Conservation (phyloP, 805 yeast species). For the Cyberlindnera nakhonratchasimensis region DNA sequence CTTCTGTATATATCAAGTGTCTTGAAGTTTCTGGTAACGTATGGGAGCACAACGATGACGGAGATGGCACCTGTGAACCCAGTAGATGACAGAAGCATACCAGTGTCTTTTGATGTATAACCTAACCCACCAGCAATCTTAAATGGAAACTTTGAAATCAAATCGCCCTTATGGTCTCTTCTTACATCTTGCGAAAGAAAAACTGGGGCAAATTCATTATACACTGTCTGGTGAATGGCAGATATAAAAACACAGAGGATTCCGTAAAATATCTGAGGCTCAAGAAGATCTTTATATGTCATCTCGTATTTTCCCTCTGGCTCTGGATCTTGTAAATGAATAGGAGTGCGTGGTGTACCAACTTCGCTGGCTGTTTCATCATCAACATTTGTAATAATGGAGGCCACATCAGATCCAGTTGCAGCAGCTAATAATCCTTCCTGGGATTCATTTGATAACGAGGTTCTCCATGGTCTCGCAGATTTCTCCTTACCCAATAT, state of each 20-base stretch:
- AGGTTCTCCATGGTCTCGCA: conserved; percentile 12
- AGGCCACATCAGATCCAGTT: conserved; percentile 1
- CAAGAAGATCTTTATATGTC: conserved; percentile 12
- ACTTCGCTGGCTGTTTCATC: background rate
- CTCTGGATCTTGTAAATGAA: conserved; percentile 1
- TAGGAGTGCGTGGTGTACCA: conserved; percentile 2
- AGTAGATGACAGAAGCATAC: conserved; percentile 21
- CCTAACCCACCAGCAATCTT: conserved; percentile 24
- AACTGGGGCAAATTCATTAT: conserved; percentile 17
- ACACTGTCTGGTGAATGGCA: conserved; percentile 13
- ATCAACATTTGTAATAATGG: background rate
- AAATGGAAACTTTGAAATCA: conserved; percentile 20
- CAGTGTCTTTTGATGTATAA: conserved; percentile 20
- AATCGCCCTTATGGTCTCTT: conserved; percentile 12
- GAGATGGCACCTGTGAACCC: conserved; percentile 21
- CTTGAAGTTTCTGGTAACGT: conserved; percentile 22
- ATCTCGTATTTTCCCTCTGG: conserved; percentile 6
- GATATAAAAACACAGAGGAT: conserved; percentile 11
- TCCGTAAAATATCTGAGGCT: conserved; percentile 13
- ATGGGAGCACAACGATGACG: conserved; percentile 20
- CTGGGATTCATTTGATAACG: background rate
- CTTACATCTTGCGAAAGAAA: conserved; percentile 17
- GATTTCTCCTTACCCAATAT: conserved; percentile 2
- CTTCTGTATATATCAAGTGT: conserved; percentile 20
- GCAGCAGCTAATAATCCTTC: conserved; percentile 2